Evolutionary conservation across 495 filamentous ascomycete species (phyloP), one percentile per base, ranked within the genome.

Genomic region (Glutinoglossum americanum): DNA sequence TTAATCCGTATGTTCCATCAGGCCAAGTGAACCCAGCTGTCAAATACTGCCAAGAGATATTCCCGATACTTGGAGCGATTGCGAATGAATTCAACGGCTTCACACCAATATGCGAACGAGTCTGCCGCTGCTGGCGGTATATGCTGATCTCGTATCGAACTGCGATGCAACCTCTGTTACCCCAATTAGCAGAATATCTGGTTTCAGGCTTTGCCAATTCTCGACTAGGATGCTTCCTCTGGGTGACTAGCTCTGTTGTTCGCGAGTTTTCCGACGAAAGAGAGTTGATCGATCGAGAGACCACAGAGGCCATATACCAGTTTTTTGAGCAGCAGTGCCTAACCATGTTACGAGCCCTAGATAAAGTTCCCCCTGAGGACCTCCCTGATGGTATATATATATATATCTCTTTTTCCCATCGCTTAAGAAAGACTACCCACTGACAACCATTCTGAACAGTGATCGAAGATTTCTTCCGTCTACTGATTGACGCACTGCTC

Each of bases 401-500:
- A n/a, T n/a, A n/a, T n/a, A n/a, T n/a, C n/a, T n/a, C n/a, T n/a
- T 26, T 4, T 56, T 56, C 23, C 56, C 51, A 30, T 8, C 33
- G 0, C 9, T 1, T 25, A 33, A 3, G 23, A 23, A 26, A 21
- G 27, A 0, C 9, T 59, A 21, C n/a, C 3, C 15, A 25, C 48
- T 51, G 51, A 47, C 54, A 56, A n/a, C 41, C 54, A 21, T 51
- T 6, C 58, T 37, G 19, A 39, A 21, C 25, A 81, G 88, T 99
- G 56, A 97, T 96, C 64, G 92, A 99, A 70, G 92, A 99, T 66
- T 99, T 95, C 72, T 99, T 92, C 75, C 87, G 92, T 28, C 78
- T 99, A 15, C 79, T 87, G 4, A 81, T 84, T 13, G 89, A 97
- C 69, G 88, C 88, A 23, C 75, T 95, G 19, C 82, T 94, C 60